Evolutionary conservation across 176 grass and related monocot species (phyloP).

Genomic region (Zoysia japonica): DNA sequence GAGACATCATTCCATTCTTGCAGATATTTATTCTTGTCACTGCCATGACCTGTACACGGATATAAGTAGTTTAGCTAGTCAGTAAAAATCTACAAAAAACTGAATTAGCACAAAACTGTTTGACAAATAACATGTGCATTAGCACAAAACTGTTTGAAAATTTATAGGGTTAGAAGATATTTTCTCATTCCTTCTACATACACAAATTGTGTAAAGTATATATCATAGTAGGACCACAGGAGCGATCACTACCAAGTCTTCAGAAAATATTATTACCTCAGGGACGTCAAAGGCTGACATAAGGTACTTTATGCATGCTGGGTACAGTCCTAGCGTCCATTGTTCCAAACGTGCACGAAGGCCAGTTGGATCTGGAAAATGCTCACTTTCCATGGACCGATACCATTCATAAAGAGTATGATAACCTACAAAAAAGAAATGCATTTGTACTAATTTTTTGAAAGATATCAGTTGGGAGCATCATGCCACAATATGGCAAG

Average conservation of each 20-base stretch:
- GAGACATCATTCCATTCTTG: constrained; percentile 63
- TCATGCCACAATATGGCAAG: constrained; percentile 18
- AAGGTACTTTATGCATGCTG: constrained; percentile 97
- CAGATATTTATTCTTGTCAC: constrained; percentile 81
- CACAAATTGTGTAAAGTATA: neutral
- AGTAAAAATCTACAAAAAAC: constrained; percentile 25
- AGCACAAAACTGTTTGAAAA: neutral
- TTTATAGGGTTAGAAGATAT: constrained; percentile 14
- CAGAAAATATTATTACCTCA: constrained; percentile 55
- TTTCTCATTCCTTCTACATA: neutral
- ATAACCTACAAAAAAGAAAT: constrained; percentile 54
- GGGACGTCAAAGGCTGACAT: constrained; percentile 97
- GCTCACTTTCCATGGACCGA: constrained; percentile 92
- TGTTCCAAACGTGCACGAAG: constrained; percentile 83
- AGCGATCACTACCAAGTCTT: neutral
- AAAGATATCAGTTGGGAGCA: neutral
- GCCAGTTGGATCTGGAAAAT: constrained; percentile 93
- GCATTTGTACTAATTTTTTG: neutral
- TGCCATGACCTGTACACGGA: constrained; percentile 59
- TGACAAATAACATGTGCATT: too few species aligned
- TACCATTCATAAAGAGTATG: constrained; percentile 94
- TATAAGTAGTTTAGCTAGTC: neutral
- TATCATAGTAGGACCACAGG: neutral
- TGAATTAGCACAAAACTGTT: neutral
- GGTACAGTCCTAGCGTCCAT: constrained; percentile 94